A percentile compares a stretch with the other conserved stretches of the same genome.
These are phyloP conservation scores for Aspergillus biplanus DNA, from an alignment of 495 filamentous ascomycete species.

Conservation along the genomic window DNA sequence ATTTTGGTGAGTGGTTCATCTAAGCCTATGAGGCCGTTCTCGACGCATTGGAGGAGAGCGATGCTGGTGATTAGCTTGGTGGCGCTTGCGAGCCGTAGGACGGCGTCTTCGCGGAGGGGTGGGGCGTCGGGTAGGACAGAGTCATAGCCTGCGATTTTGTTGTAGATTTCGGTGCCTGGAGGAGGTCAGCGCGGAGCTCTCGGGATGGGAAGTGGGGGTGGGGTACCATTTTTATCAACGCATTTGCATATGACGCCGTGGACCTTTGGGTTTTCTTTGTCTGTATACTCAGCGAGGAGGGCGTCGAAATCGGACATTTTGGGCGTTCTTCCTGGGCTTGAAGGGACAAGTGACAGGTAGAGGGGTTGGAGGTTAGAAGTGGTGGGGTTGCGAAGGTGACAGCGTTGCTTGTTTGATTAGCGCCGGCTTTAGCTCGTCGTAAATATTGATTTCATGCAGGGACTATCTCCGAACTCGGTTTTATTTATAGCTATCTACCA, in stretches of 20 bases:
- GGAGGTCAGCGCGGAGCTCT: slow-evolving; percentile 1
- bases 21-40: slow-evolving; percentile 46
- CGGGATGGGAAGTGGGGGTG: not conserved
- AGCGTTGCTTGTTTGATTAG: too few species aligned
- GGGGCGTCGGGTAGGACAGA: not conserved
- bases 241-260: slow-evolving; percentile 17
- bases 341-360: not conserved
- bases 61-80: slow-evolving; percentile 28
- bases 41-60: slow-evolving; percentile 49
- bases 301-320: slow-evolving; percentile 18
- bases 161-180: slow-evolving; percentile 15
- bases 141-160: slow-evolving; percentile 14
- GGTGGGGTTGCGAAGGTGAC: too few species aligned
- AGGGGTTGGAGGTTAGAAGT: too few species aligned
- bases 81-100: slow-evolving; percentile 29
- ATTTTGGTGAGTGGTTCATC: slow-evolving; percentile 41
- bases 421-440: too few species aligned
- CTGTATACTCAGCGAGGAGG: slow-evolving; percentile 15
- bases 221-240: slow-evolving; percentile 10
- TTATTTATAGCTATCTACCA: too few species aligned
- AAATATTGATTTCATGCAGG: too few species aligned
- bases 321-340: not conserved
- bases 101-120: slow-evolving; percentile 21
- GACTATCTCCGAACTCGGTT: too few species aligned
- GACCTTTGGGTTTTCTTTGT: slow-evolving; percentile 10